These are phyloP conservation scores for Penicillium fimorum DNA, from an alignment of 495 filamentous ascomycete genomes.

Conservation along the genomic window DNA sequence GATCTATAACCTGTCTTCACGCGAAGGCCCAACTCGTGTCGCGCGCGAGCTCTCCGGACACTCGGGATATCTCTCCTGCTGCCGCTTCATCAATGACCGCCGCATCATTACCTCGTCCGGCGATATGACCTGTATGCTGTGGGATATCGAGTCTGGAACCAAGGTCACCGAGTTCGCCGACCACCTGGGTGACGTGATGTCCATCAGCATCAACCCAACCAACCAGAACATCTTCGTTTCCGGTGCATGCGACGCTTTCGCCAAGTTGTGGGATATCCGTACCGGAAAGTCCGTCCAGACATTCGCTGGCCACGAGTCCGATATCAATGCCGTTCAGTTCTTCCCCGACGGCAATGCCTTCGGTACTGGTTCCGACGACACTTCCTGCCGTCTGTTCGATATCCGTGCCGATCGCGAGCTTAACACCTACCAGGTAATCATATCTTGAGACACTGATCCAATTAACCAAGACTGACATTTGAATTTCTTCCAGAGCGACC, in stretches of 20 bases:
- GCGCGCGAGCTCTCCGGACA: slow-evolving; percentile 96
- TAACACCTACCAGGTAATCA: slow-evolving; percentile 85
- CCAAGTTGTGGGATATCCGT: slow-evolving; percentile 98
- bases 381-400: slow-evolving; percentile 95
- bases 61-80: slow-evolving; percentile 97
- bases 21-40: slow-evolving; percentile 93
- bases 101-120: slow-evolving; percentile 97
- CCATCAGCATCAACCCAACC: slow-evolving; percentile 98
- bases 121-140: slow-evolving; percentile 99
- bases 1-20: slow-evolving; percentile 96
- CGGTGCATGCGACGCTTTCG: slow-evolving; percentile 96
- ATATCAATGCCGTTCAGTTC: slow-evolving; percentile 99
- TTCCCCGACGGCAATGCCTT: slow-evolving; percentile 99
- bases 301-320: slow-evolving; percentile 96
- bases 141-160: slow-evolving; percentile 96
- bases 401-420: slow-evolving; percentile 95
- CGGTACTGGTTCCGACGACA: slow-evolving; percentile 96
- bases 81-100: slow-evolving; percentile 97
- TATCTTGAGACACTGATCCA: neutral
- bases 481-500: slow-evolving; percentile 70
- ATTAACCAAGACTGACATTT: slow-evolving; percentile 14
- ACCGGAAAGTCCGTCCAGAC: slow-evolving; percentile 98
- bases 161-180: slow-evolving; percentile 99
- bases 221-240: slow-evolving; percentile 97
- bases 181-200: slow-evolving; percentile 98